These are phyloP conservation scores for Pestalotiopsis fici DNA, from an alignment of 2,329 filamentous ascomycete species.

Conservation along the genomic window DNA sequence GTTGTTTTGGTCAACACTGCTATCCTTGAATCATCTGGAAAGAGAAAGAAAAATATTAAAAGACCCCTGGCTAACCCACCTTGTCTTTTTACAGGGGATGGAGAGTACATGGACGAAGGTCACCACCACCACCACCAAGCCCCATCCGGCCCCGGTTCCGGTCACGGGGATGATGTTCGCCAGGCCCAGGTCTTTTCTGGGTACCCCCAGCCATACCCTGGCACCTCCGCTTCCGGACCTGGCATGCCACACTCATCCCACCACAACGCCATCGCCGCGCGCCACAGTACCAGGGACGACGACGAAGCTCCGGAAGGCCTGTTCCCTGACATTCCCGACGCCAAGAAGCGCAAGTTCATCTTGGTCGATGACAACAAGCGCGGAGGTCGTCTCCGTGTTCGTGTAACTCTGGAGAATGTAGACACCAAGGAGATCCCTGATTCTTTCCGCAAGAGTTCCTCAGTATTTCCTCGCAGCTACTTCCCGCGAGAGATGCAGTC, in stretches of 20 bases:
- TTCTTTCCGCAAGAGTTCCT: slow-evolving; percentile 86
- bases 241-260: slow-evolving; percentile 34
- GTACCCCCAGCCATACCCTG: slow-evolving; percentile 34
- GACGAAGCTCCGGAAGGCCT: slow-evolving; percentile 67
- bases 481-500: slow-evolving; percentile 93
- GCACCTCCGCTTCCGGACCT: slow-evolving; percentile 41
- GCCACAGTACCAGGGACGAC: slow-evolving; percentile 33
- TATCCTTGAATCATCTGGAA: not conserved
- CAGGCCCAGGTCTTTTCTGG: slow-evolving; percentile 37
- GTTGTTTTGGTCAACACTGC: not conserved
- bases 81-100: slow-evolving; percentile 53
- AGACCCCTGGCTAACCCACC: slow-evolving; percentile 26
- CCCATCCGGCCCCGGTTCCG: slow-evolving; percentile 51
- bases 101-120: slow-evolving; percentile 63
- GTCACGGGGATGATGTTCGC: slow-evolving; percentile 57
- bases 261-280: slow-evolving; percentile 32
- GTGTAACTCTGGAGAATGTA: slow-evolving; percentile 89
- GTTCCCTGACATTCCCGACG: slow-evolving; percentile 85
- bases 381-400: slow-evolving; percentile 79
- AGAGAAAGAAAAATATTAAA: not conserved
- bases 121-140: slow-evolving; percentile 68
- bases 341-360: slow-evolving; percentile 94
- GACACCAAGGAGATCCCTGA: slow-evolving; percentile 96
- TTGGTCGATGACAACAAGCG: slow-evolving; percentile 88
- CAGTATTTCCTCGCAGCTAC: slow-evolving; percentile 88